Percentiles rank a stretch among this genome's conserved stretches.
Conservation (phyloP, 2,329 filamentous ascomycete genomes). For the Pseudocercospora musae region DNA sequence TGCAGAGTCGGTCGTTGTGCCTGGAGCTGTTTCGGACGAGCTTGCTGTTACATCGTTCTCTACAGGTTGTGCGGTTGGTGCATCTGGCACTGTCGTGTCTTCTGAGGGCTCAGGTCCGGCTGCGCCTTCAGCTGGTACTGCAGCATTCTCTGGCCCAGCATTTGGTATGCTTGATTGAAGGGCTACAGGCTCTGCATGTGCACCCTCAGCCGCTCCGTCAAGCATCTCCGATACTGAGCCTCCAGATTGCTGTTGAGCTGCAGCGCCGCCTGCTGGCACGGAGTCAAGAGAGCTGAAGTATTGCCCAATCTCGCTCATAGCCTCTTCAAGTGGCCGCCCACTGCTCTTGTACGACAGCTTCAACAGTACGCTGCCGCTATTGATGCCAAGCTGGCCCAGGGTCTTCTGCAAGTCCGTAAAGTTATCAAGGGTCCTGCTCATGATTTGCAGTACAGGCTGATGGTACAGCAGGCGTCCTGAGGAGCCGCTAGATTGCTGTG, state of each 20-base stretch:
- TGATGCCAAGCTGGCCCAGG: constrained; percentile 80
- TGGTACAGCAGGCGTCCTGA: constrained; percentile 81
- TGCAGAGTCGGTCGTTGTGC: background rate
- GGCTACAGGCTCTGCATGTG: constrained; percentile 22
- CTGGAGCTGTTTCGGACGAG: constrained; percentile 25
- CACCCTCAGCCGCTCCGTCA: constrained; percentile 29
- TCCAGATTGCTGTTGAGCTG: background rate
- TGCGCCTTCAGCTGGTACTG: constrained; percentile 20
- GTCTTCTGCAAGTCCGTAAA: constrained; percentile 87
- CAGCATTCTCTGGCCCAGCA: constrained; percentile 25
- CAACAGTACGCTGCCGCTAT: constrained; percentile 75
- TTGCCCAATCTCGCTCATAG: constrained; percentile 74
- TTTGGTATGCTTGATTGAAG: constrained; percentile 24
- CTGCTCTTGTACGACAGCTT: constrained; percentile 74
- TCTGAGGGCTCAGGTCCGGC: constrained; percentile 27
- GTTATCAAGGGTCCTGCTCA: constrained; percentile 69
- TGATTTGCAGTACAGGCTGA: constrained; percentile 63
- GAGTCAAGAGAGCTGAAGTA: constrained; percentile 60
- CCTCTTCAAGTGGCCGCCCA: constrained; percentile 75
- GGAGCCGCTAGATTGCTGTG: constrained; percentile 51
- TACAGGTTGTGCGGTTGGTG: constrained; percentile 20
- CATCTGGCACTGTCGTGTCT: constrained; percentile 26
- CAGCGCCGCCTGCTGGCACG: constrained; percentile 17
- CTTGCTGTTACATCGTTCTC: constrained; percentile 31
- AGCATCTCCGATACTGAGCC: background rate